phyloP scores from a whole-genome alignment of 257 asterid species.

The Anisodus tanguticus region DNA sequence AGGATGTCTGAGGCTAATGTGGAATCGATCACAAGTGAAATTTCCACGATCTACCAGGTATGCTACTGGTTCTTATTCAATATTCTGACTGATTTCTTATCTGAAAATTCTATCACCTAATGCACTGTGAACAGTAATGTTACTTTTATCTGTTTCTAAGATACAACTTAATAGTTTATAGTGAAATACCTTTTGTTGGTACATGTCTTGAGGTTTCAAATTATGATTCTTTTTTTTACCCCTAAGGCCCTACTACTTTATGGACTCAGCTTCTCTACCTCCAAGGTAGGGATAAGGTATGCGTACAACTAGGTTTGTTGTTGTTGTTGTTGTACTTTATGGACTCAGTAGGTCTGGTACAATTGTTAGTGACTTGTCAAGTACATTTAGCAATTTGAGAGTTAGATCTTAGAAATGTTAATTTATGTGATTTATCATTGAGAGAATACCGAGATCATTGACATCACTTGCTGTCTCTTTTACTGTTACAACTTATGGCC shows the following conservation, averaged over 20 bases:
- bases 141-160: background rate
- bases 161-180: background rate
- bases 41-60: constrained; percentile 63
- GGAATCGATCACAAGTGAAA: constrained; percentile 72
- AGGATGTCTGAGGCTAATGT: constrained; percentile 83
- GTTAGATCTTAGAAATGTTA: background rate
- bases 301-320: too few species aligned
- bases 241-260: background rate
- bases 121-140: background rate
- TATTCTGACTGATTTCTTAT: constrained; percentile 6
- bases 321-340: background rate
- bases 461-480: background rate
- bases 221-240: background rate
- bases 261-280: background rate
- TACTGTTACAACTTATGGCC: constrained; percentile 6
- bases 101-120: background rate
- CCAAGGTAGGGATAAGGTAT: too few species aligned
- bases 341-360: background rate
- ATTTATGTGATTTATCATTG: background rate
- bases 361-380: background rate
- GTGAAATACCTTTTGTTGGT: background rate
- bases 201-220: background rate
- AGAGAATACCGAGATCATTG: background rate
- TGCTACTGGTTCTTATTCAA: constrained; percentile 34
- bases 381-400: background rate